phyloP scores from a whole-genome alignment of 129 eudicot genomes.

The Chrysanthemum lavandulifolium region DNA sequence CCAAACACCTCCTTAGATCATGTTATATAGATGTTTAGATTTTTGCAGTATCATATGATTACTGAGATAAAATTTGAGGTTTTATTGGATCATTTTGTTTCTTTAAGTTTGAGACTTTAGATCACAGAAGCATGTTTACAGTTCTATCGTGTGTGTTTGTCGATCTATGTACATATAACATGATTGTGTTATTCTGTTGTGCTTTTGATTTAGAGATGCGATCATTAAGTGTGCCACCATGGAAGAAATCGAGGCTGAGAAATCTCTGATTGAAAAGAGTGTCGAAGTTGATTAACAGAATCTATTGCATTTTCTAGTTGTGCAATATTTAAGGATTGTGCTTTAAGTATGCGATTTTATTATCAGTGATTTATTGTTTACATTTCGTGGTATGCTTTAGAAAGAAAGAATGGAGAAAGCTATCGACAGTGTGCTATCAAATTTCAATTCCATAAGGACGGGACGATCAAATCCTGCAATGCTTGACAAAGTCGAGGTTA shows the following conservation, averaged over 20 bases:
- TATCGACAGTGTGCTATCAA: constrained; percentile 64
- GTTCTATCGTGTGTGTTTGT: not conserved
- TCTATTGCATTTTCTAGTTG: not conserved
- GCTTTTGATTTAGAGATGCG: constrained; percentile 46
- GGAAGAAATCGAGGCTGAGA: constrained; percentile 94
- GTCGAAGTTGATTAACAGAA: constrained; percentile 41
- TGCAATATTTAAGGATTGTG: not conserved
- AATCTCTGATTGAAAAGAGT: constrained; percentile 60
- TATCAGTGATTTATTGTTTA: not conserved
- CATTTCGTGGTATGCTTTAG: constrained; percentile 32
- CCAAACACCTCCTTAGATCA: not conserved
- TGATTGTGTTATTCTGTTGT: not conserved
- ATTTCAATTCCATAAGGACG: constrained; percentile 79
- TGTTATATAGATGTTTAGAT: no score
- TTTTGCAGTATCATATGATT: no score
- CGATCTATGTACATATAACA: constrained; percentile 4
- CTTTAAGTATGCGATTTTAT: not conserved
- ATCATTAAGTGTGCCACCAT: constrained; percentile 69
- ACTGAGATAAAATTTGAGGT: not conserved
- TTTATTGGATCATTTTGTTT: constrained; percentile 6
- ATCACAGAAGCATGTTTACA: not conserved
- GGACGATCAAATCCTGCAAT: constrained; percentile 90
- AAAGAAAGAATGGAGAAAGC: constrained; percentile 96
- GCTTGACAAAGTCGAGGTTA: constrained; percentile 88
- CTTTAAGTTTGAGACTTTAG: not conserved